A percentile compares a stretch with the other conserved stretches of the same genome.
These are phyloP conservation scores for Botryobasidium botryosum DNA, from an alignment of 768 basidiomycete species.

Conservation along the genomic window DNA sequence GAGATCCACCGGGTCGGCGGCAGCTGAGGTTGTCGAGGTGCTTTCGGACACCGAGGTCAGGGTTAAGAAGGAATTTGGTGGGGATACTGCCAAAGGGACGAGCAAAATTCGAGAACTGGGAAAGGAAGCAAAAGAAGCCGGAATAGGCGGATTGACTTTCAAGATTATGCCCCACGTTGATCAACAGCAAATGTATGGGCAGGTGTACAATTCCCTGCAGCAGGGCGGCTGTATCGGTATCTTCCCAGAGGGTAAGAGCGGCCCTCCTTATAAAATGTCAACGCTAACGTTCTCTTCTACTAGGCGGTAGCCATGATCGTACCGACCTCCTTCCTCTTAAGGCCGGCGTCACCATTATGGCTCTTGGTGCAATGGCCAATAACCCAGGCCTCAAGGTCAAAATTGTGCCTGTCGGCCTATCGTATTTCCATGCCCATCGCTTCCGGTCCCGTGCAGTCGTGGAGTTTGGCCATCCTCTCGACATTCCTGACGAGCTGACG, in stretches of 20 bases:
- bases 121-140: conserved; percentile 38
- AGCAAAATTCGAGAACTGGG: conserved; percentile 47
- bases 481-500: conserved; percentile 79
- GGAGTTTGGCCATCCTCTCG: conserved; percentile 83
- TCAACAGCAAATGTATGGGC: conserved; percentile 86
- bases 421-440: conserved; percentile 59
- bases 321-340: conserved; percentile 92
- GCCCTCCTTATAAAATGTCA: background rate
- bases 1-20: conserved; percentile 53
- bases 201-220: conserved; percentile 75
- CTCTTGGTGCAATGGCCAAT: conserved; percentile 91
- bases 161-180: conserved; percentile 79
- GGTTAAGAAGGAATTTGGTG: conserved; percentile 75
- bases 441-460: conserved; percentile 96
- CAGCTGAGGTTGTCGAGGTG: conserved; percentile 76
- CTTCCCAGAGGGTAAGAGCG: conserved; percentile 76
- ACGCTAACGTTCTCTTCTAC: background rate
- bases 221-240: conserved; percentile 88
- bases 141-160: conserved; percentile 51
- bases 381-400: conserved; percentile 74
- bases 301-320: conserved; percentile 95
- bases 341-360: conserved; percentile 96
- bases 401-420: conserved; percentile 53
- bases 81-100: conserved; percentile 62
- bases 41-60: conserved; percentile 73